These are phyloP conservation scores for Leishmania aethiopica DNA, from an alignment of 208 protist species.

Conservation along the genomic window DNA sequence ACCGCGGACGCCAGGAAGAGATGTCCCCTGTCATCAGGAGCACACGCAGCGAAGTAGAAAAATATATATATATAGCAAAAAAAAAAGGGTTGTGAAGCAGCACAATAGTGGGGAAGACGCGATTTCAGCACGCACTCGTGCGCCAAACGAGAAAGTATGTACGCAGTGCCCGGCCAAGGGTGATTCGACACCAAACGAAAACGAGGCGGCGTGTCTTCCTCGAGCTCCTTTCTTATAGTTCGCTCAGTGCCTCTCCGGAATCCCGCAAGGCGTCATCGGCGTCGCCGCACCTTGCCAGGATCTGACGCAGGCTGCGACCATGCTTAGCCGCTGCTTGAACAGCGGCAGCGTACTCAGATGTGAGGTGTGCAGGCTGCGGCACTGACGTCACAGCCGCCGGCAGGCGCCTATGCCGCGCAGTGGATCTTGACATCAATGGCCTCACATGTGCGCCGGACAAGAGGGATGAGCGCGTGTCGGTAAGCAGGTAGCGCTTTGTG, in stretches of 20 bases:
- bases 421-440: not conserved
- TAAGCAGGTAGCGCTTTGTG: not conserved
- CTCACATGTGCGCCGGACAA: not conserved
- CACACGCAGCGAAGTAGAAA: no score
- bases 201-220: not conserved
- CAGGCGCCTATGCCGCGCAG: not conserved
- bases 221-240: not conserved
- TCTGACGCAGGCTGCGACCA: constrained; percentile 10
- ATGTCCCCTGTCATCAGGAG: no score
- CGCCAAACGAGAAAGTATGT: not conserved
- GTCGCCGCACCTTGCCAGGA: constrained; percentile 8
- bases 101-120: not conserved
- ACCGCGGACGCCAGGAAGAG: no score
- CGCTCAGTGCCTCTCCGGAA: not conserved
- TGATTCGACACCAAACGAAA: no score
- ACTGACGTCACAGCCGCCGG: not conserved
- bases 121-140: not conserved
- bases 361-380: not conserved
- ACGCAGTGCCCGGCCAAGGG: not conserved
- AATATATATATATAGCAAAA: no score
- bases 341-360: constrained; percentile 13
- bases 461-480: not conserved
- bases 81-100: not conserved
- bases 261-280: not conserved
- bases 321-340: constrained; percentile 10